Conservation (phyloP, 768 basidiomycete species). For the Rhodotorula toruloides region DNA sequence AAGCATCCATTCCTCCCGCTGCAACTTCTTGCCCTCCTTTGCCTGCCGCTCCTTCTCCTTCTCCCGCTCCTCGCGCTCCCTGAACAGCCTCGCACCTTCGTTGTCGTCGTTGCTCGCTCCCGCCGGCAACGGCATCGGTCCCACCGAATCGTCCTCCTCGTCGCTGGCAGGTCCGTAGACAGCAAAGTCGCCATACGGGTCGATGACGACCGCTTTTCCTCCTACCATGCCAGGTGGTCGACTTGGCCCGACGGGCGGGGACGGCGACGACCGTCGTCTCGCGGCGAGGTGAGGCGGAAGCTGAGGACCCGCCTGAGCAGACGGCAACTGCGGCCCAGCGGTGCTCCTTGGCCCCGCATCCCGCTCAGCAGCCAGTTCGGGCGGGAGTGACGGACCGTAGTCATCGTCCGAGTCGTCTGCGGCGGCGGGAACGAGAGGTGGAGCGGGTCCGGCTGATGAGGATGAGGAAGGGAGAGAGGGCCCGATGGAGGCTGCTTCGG, state of each 20-base stretch:
- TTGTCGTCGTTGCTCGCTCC: constrained; percentile 47
- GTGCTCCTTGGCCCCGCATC: too few relatives aligned
- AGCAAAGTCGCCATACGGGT: too few relatives aligned
- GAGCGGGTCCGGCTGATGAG: not conserved
- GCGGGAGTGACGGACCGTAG: constrained; percentile 42
- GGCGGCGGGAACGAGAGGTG: not conserved
- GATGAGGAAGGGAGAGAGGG: not conserved
- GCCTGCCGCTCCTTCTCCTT: constrained; percentile 59
- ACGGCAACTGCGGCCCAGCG: not conserved
- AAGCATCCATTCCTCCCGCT: constrained; percentile 98
- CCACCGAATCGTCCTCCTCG: constrained; percentile 65
- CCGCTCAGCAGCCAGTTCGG: constrained; percentile 45
- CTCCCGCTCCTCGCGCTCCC: constrained; percentile 75
- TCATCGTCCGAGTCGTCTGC: constrained; percentile 49
- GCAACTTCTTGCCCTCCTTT: constrained; percentile 61
- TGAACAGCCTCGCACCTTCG: constrained; percentile 72
- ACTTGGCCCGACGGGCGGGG: constrained; percentile 48
- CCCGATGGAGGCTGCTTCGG: not conserved
- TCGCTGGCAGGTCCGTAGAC: constrained; percentile 32
- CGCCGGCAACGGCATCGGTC: constrained; percentile 68
- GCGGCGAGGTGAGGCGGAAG: constrained; percentile 45
- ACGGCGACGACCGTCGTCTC: constrained; percentile 32
- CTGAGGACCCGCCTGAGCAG: not conserved
- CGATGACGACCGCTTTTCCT: too few relatives aligned
- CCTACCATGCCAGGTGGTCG: not conserved